These are phyloP conservation scores for Populus alba DNA, from an alignment of 345 rosid genomes.

Conservation along the genomic window DNA sequence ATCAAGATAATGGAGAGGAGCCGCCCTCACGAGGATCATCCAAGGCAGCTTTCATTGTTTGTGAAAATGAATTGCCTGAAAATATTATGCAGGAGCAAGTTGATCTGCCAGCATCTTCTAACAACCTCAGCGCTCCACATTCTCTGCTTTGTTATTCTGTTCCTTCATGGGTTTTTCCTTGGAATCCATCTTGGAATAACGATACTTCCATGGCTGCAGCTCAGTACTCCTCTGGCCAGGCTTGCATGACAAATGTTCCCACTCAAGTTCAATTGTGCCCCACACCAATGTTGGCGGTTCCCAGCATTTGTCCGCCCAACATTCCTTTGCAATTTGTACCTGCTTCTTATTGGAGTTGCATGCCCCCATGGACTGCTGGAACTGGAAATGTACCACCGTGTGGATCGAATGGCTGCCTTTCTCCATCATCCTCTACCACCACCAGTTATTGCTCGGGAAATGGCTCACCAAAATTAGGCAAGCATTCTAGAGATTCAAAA, in stretches of 20 bases:
- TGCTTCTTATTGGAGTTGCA: constrained; percentile 55
- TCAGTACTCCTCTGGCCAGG: constrained; percentile 33
- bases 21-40: constrained; percentile 41
- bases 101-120: constrained; percentile 13
- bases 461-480: constrained; percentile 55
- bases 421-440: constrained; percentile 47
- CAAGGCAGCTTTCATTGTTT: constrained; percentile 24
- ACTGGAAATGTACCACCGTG: constrained; percentile 15
- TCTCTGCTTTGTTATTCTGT: constrained; percentile 38
- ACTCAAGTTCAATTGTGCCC: constrained; percentile 51
- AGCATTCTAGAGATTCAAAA: constrained; percentile 63
- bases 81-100: constrained; percentile 24
- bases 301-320: constrained; percentile 58
- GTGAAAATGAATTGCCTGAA: constrained; percentile 31
- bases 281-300: constrained; percentile 37
- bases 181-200: constrained; percentile 37
- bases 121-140: constrained; percentile 44
- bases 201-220: constrained; percentile 23
- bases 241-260: constrained; percentile 10
- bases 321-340: constrained; percentile 63
- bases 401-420: constrained; percentile 38
- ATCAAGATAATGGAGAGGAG: constrained; percentile 33
- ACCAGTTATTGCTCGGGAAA: constrained; percentile 41
- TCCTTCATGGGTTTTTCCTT: constrained; percentile 54
- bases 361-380: constrained; percentile 49